phyloP scores from a whole-genome alignment of 805 yeast species.

The Barnettozyma sucrosica region DNA sequence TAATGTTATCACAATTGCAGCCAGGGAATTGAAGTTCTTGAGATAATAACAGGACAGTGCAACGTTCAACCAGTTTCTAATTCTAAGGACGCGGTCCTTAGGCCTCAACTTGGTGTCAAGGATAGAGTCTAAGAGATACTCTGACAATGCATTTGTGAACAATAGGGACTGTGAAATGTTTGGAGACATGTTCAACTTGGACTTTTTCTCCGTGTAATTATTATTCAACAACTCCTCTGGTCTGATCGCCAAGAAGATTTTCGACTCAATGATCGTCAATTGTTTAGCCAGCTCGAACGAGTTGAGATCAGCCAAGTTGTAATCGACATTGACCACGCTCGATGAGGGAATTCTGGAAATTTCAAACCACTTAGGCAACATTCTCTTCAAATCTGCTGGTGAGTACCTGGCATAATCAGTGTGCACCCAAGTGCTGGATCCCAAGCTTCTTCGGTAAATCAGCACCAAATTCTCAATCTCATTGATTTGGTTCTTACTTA shows the following conservation, averaged over 20 bases:
- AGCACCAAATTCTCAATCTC: constrained; percentile 42
- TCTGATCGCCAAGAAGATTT: constrained; percentile 54
- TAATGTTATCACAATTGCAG: constrained; percentile 70
- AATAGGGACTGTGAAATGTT: constrained; percentile 55
- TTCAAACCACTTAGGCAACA: constrained; percentile 47
- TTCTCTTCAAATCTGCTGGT: constrained; percentile 19
- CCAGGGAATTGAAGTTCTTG: constrained; percentile 72
- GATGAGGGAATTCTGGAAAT: constrained; percentile 39
- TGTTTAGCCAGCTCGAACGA: constrained; percentile 76
- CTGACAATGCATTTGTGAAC: constrained; percentile 68
- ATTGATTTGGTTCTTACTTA: constrained; percentile 25
- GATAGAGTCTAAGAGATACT: constrained; percentile 65
- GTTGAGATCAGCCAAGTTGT: constrained; percentile 39
- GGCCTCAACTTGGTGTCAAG: constrained; percentile 44
- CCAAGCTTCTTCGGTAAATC: constrained; percentile 47
- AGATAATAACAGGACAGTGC: constrained; percentile 68
- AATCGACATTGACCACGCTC: constrained; percentile 8
- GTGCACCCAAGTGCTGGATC: constrained; percentile 20
- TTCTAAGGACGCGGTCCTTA: constrained; percentile 46
- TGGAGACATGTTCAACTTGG: constrained; percentile 54
- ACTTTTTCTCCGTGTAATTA: constrained; percentile 54
- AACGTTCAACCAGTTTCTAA: constrained; percentile 68
- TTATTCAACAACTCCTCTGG: constrained; percentile 63
- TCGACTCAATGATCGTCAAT: constrained; percentile 64
- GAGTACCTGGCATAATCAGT: constrained; percentile 16